Evolutionary conservation across 805 yeast species (phyloP).

Genomic region (Pichia ethanolica): DNA sequence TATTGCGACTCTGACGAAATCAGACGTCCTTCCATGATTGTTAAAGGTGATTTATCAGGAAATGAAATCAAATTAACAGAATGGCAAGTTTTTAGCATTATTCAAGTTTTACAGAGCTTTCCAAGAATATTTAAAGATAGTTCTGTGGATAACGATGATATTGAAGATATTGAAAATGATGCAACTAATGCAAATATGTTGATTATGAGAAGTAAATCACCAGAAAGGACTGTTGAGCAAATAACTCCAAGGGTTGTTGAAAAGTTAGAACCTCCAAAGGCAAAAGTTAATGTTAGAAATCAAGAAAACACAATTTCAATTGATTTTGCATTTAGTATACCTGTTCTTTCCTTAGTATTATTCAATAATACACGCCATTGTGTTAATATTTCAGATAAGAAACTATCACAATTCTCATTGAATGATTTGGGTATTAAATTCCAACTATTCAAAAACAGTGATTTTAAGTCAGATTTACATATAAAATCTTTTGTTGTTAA

Average conservation of each 20-base stretch:
- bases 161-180: constrained; percentile 52
- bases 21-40: constrained; percentile 40
- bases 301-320: constrained; percentile 20
- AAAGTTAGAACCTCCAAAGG: background rate
- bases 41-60: constrained; percentile 55
- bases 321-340: constrained; percentile 49
- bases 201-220: constrained; percentile 15
- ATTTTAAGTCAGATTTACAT: constrained; percentile 52
- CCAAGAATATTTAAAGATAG: constrained; percentile 44
- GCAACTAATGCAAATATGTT: constrained; percentile 57
- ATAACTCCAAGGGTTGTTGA: too few species aligned
- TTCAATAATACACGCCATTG: constrained; percentile 43
- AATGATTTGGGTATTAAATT: constrained; percentile 49
- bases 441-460: constrained; percentile 44
- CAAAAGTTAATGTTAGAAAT: too few species aligned
- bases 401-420: constrained; percentile 52
- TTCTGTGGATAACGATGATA: constrained; percentile 33
- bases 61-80: constrained; percentile 64
- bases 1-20: constrained; percentile 36
- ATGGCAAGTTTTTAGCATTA: constrained; percentile 53
- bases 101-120: constrained; percentile 48
- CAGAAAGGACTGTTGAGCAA: background rate
- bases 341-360: constrained; percentile 54
- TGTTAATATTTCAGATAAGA: constrained; percentile 30
- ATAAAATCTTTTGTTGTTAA: constrained; percentile 68